These are phyloP conservation scores for Carallia pectinifolia DNA, from an alignment of 345 rosid species.

Conservation along the genomic window DNA sequence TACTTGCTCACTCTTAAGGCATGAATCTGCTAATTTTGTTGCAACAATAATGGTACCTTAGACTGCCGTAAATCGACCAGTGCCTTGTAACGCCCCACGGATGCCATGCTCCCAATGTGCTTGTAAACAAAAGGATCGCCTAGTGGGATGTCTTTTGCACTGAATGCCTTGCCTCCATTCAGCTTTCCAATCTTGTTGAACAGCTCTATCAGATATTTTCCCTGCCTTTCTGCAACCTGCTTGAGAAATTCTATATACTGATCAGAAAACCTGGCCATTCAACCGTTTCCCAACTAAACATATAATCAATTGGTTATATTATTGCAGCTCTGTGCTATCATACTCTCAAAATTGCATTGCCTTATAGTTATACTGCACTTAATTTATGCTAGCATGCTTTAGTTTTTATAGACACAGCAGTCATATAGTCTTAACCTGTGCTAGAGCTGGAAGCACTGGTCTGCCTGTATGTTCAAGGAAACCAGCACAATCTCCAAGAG, in stretches of 20 bases:
- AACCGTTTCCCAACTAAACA: background rate
- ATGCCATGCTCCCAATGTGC: slow-evolving; percentile 75
- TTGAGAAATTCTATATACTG: background rate
- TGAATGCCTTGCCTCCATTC: slow-evolving; percentile 51
- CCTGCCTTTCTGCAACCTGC: slow-evolving; percentile 77
- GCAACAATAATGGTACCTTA: slow-evolving; percentile 34
- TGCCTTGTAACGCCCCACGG: slow-evolving; percentile 70
- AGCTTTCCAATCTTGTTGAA: slow-evolving; percentile 50
- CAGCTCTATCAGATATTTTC: slow-evolving; percentile 50
- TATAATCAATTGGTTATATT: too few relatives aligned
- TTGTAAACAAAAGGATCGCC: slow-evolving; percentile 65
- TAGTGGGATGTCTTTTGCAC: slow-evolving; percentile 35
- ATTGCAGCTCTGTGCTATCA: too few relatives aligned
- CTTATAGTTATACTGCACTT: too few relatives aligned
- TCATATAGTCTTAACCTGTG: slow-evolving; percentile 43
- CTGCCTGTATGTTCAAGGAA: slow-evolving; percentile 67
- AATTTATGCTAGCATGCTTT: too few relatives aligned
- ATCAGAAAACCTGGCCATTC: background rate
- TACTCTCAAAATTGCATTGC: too few relatives aligned
- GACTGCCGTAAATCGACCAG: slow-evolving; percentile 65
- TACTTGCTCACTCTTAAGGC: background rate
- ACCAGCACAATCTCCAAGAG: slow-evolving; percentile 72
- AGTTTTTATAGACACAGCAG: too few relatives aligned
- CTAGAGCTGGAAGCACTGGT: slow-evolving; percentile 71
- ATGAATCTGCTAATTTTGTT: background rate